Conservation (phyloP, 768 basidiomycete genomes). For the Mycena galopus region DNA sequence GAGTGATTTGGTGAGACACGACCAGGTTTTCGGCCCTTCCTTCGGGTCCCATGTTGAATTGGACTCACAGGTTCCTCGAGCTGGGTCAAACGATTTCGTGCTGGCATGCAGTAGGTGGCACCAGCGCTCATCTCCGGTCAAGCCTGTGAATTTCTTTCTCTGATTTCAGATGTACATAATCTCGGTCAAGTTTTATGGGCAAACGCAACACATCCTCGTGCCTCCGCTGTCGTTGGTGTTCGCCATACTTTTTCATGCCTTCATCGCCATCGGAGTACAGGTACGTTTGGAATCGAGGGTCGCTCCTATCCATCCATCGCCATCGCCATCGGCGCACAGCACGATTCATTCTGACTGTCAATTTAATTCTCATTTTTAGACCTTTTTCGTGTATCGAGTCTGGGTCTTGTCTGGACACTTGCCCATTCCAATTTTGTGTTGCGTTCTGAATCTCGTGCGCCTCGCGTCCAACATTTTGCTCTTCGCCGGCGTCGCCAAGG, state of each 20-base stretch:
- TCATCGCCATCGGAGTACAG: not conserved
- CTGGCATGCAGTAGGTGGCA: not conserved
- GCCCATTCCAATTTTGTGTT: not conserved
- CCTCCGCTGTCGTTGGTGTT: not conserved
- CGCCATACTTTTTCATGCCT: not conserved
- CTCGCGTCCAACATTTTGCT: not conserved
- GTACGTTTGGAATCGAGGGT: too few species aligned
- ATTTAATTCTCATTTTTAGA: not conserved
- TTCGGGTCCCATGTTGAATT: not conserved
- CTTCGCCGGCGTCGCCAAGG: not conserved
- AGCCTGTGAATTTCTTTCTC: not conserved
- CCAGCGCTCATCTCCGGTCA: not conserved
- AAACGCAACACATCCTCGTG: not conserved
- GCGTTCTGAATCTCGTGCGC: not conserved
- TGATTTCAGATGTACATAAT: not conserved
- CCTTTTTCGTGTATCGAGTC: slow-evolving; percentile 3
- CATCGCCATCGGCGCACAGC: not conserved
- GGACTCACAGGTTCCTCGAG: not conserved
- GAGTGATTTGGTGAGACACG: not conserved
- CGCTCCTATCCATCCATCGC: too few species aligned
- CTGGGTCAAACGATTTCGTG: not conserved
- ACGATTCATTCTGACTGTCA: too few species aligned
- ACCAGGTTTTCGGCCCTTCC: not conserved
- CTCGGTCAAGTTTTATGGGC: not conserved
- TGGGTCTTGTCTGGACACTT: not conserved